Evolutionary conservation across 139 green algal species (phyloP).

Genomic region (Picochlorum sp.): DNA sequence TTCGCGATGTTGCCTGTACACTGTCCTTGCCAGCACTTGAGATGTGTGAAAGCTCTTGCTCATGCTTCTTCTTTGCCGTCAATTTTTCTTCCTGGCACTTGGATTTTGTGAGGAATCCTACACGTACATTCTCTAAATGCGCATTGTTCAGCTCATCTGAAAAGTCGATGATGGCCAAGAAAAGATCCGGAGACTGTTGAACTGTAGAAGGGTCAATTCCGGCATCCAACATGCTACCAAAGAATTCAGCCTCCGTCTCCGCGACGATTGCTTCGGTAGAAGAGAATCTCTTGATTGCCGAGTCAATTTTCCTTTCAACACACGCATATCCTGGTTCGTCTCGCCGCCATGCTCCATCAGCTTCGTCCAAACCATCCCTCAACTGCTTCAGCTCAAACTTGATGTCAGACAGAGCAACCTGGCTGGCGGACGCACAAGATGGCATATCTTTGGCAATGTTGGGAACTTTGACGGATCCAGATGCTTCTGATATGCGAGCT

Average conservation of each 20-base stretch:
- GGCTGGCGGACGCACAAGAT: constrained; percentile 16
- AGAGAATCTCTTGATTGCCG: not conserved
- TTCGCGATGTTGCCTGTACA: too few species aligned
- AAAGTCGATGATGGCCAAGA: constrained; percentile 13
- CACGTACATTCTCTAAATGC: not conserved
- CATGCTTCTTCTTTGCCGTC: not conserved
- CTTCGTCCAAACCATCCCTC: constrained; percentile 9
- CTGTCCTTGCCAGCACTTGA: too few species aligned
- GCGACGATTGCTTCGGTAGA: not conserved
- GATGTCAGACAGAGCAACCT: constrained; percentile 12
- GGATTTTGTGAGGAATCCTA: not conserved
- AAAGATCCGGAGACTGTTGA: constrained; percentile 28
- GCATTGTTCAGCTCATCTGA: constrained; percentile 6
- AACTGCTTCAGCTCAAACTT: constrained; percentile 32
- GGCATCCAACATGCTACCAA: constrained; percentile 25
- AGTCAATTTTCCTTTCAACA: constrained; percentile 12
- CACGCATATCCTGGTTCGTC: not conserved
- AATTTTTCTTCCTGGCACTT: not conserved
- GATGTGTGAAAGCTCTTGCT: not conserved
- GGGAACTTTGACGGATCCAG: constrained; percentile 1
- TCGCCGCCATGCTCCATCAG: not conserved
- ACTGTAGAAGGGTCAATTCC: constrained; percentile 31
- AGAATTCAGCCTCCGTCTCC: constrained; percentile 4
- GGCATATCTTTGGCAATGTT: constrained; percentile 19
- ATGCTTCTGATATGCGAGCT: not conserved